Evolutionary conservation across 2,329 filamentous ascomycete genomes (phyloP).

Genomic region (Atkinsonella texensis): DNA sequence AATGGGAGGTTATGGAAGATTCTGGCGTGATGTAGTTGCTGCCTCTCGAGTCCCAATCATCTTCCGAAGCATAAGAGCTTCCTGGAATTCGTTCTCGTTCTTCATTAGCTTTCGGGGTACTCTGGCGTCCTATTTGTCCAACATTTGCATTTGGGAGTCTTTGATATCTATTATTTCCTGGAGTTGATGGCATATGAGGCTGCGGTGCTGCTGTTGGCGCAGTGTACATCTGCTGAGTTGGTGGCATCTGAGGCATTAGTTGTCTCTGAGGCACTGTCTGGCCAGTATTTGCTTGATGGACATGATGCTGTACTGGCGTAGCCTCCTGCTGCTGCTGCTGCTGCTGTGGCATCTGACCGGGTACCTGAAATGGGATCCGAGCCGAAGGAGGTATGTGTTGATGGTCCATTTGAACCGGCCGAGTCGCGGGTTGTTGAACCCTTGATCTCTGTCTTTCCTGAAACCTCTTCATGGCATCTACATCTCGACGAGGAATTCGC

Average conservation of each 20-base stretch:
- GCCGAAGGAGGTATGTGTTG: not conserved
- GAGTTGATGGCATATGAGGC: not conserved
- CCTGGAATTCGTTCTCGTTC: slow-evolving; percentile 8
- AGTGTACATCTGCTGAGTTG: not conserved
- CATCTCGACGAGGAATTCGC: slow-evolving; percentile 20
- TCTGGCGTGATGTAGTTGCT: slow-evolving; percentile 10
- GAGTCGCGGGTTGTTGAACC: not conserved
- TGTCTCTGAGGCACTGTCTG: not conserved
- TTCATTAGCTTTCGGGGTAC: not conserved
- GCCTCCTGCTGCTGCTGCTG: not conserved
- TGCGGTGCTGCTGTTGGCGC: not conserved
- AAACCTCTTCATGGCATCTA: slow-evolving; percentile 18
- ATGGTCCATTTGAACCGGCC: not conserved
- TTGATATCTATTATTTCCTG: not conserved
- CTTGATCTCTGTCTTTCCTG: slow-evolving; percentile 10
- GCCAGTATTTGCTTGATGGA: not conserved
- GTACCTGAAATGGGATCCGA: not conserved
- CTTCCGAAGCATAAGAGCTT: slow-evolving; percentile 8
- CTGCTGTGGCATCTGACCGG: not conserved
- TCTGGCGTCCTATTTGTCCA: not conserved
- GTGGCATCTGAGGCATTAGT: not conserved
- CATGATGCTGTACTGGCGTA: not conserved
- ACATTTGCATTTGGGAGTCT: not conserved
- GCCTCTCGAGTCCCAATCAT: slow-evolving; percentile 2
- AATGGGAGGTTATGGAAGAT: slow-evolving; percentile 11